A percentile compares a stretch with the other conserved stretches of the same genome.
Conservation (phyloP, 768 basidiomycete genomes). For the Chlorophyllum brunneum region DNA sequence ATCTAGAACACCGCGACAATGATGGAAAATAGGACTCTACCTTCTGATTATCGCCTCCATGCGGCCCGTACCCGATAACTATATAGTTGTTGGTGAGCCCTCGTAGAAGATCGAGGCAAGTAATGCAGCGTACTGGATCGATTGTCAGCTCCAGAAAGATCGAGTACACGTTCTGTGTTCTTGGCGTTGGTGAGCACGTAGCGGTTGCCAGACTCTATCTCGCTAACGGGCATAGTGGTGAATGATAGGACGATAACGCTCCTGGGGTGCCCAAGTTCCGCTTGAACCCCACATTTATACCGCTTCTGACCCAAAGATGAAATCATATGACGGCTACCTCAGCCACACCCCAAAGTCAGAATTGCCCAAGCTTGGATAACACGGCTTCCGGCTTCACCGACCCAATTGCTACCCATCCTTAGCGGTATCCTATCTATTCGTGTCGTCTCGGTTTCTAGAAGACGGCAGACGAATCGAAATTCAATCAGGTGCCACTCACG, state of each 20-base stretch:
- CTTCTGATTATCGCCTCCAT: conserved; percentile 36
- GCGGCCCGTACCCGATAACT: conserved; percentile 2
- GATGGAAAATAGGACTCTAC: conserved; percentile 18
- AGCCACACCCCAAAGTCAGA: neutral
- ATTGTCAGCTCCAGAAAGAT: conserved; percentile 11
- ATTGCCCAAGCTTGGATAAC: neutral
- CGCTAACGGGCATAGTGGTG: neutral
- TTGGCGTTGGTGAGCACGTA: conserved; percentile 2
- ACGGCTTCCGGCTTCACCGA: neutral
- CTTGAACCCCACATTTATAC: neutral
- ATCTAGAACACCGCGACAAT: neutral
- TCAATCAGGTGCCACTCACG: too few relatives aligned
- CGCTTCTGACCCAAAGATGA: neutral
- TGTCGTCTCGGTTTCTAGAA: neutral
- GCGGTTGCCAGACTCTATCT: neutral
- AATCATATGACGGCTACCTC: neutral
- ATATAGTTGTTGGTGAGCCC: neutral
- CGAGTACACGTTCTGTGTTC: neutral
- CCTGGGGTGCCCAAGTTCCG: neutral
- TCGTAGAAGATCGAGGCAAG: neutral
- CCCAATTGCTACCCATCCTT: neutral
- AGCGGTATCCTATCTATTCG: neutral
- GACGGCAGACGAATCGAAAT: too few relatives aligned
- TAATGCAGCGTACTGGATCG: neutral
- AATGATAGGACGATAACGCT: neutral